Evolutionary conservation across 768 basidiomycete genomes (phyloP).

Genomic region (Infundibulicybe gibba): DNA sequence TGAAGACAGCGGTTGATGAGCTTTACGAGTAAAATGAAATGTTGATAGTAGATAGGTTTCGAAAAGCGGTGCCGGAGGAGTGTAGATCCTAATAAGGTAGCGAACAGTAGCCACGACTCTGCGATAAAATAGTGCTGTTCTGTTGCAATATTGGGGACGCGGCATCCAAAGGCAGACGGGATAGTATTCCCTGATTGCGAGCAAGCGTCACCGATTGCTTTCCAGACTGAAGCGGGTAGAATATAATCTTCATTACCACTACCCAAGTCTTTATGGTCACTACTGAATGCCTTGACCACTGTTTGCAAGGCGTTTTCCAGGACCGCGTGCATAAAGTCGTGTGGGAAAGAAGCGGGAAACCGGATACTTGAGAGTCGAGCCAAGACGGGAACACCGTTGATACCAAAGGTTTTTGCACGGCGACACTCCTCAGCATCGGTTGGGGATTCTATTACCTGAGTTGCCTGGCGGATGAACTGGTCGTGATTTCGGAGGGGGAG

Average conservation of each 20-base stretch:
- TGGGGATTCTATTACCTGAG: conserved; percentile 11
- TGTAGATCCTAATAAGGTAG: conserved; percentile 17
- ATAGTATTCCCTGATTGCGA: conserved; percentile 21
- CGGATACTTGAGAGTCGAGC: conserved; percentile 23
- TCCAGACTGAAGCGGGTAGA: conserved; percentile 23
- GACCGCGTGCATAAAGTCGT: conserved; percentile 46
- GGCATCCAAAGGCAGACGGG: conserved; percentile 22
- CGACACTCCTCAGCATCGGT: conserved; percentile 11
- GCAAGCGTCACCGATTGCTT: conserved; percentile 27
- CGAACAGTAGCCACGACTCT: conserved; percentile 17
- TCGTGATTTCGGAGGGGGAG: conserved; percentile 13
- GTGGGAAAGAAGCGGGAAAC: conserved; percentile 35
- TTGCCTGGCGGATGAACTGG: conserved; percentile 10
- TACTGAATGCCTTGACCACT: conserved; percentile 34
- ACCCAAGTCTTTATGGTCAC: conserved; percentile 32
- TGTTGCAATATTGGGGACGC: conserved; percentile 19
- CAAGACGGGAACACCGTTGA: conserved; percentile 30
- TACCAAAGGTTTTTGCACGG: conserved; percentile 20
- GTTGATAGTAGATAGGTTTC: conserved; percentile 25
- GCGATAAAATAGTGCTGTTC: conserved; percentile 17
- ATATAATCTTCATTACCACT: conserved; percentile 19
- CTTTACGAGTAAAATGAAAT: conserved; percentile 31
- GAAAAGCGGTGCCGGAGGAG: conserved; percentile 16
- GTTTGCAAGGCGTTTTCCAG: conserved; percentile 33
- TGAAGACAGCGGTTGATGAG: conserved; percentile 28